Evolutionary conservation across 805 yeast species (phyloP).

Genomic region (Metschnikowia lunata): DNA sequence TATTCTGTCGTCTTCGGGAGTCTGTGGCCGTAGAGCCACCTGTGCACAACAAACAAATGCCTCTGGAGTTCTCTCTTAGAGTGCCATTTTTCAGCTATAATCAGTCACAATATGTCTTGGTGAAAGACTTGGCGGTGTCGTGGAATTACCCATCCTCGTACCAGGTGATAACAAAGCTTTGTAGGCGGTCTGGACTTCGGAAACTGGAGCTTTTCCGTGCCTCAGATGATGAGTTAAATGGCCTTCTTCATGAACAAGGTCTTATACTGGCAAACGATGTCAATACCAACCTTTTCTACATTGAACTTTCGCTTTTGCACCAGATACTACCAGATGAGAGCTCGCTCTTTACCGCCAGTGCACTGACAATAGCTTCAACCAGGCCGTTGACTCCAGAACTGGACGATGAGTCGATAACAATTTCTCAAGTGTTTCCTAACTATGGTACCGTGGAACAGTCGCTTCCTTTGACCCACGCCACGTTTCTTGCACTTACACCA

Average conservation of each 20-base stretch:
- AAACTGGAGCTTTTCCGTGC: constrained; percentile 17
- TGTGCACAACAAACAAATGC: constrained; percentile 1
- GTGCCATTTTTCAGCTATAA: constrained; percentile 10
- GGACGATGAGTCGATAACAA: constrained; percentile 29
- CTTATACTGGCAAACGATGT: constrained; percentile 20
- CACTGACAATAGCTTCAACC: constrained; percentile 5
- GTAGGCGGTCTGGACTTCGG: constrained; percentile 10
- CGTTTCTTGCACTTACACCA: constrained; percentile 32
- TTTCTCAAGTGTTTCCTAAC: constrained; percentile 39
- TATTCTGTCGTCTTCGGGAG: constrained; percentile 9
- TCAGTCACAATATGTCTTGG: constrained; percentile 20
- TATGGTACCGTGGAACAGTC: constrained; percentile 30
- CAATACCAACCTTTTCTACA: constrained; percentile 23
- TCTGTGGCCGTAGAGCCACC: constrained; percentile 8
- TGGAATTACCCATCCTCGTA: constrained; percentile 43
- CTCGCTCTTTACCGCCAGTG: constrained; percentile 11
- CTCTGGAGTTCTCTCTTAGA: constrained; percentile 6
- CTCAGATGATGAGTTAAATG: constrained; percentile 21
- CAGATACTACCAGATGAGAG: constrained; percentile 18
- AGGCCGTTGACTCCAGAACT: constrained; percentile 14
- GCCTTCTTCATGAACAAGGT: constrained; percentile 15
- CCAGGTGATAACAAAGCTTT: constrained; percentile 27
- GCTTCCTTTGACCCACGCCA: constrained; percentile 29
- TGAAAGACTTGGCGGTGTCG: constrained; percentile 27
- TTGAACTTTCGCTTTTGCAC: constrained; percentile 21